Conservation (phyloP, 352 stramenopile genomes). For the Phytophthora megakarya region DNA sequence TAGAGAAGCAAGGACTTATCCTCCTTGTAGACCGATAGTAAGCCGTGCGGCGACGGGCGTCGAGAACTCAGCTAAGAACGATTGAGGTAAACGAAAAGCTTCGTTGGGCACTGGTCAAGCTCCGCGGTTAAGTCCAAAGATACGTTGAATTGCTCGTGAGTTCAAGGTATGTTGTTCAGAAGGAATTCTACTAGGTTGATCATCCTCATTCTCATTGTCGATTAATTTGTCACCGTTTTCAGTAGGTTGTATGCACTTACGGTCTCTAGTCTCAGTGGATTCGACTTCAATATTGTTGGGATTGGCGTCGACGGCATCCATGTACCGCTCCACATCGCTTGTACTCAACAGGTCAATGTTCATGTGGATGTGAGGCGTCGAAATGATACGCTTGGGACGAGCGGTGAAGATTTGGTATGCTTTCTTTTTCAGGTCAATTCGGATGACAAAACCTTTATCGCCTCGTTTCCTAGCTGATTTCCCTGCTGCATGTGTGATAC, state of each 20-base stretch:
- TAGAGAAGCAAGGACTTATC: no score
- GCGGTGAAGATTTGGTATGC: neutral
- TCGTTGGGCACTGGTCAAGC: neutral
- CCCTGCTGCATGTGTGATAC: neutral
- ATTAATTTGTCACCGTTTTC: neutral
- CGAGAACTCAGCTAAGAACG: slow-evolving; percentile 1
- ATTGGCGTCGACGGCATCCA: neutral
- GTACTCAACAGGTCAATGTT: neutral
- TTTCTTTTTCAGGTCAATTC: slow-evolving; percentile 2
- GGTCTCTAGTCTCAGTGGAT: neutral
- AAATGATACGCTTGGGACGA: neutral
- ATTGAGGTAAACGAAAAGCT: slow-evolving; percentile 3
- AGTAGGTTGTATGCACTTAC: no score
- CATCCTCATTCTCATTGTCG: neutral
- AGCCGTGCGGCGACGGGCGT: neutral
- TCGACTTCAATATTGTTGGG: neutral
- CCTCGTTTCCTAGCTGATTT: slow-evolving; percentile 4
- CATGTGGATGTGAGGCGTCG: neutral
- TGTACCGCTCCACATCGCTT: neutral
- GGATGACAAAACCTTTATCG: slow-evolving; percentile 1
- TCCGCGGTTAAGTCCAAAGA: slow-evolving; percentile 4
- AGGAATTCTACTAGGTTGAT: neutral
- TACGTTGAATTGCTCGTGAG: neutral
- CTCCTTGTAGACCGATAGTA: no score
- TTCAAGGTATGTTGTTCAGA: neutral